A percentile compares a stretch with the other conserved stretches of the same genome.
Conservation (phyloP, 805 yeast species). For the Hanseniaspora singularis region DNA sequence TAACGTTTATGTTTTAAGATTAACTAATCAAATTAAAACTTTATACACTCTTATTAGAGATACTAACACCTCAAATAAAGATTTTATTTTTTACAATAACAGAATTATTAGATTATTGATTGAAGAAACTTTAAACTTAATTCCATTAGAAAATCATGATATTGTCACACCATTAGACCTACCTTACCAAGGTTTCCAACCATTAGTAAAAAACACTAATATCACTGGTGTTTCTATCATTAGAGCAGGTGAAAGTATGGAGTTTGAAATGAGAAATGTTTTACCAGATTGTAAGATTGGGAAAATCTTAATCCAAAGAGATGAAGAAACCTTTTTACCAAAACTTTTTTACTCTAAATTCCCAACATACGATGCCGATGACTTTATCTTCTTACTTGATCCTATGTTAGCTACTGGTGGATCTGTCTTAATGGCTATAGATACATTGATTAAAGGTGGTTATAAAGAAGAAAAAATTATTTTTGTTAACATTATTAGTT, state of each 20-base stretch:
- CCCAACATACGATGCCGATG: constrained; percentile 79
- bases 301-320: constrained; percentile 91
- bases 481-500: constrained; percentile 81
- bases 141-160: constrained; percentile 64
- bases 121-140: constrained; percentile 87
- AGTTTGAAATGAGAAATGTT: constrained; percentile 93
- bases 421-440: constrained; percentile 93
- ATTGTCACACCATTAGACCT: constrained; percentile 71
- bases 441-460: constrained; percentile 75
- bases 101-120: constrained; percentile 86
- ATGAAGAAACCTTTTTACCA: constrained; percentile 93
- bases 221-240: constrained; percentile 97
- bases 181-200: constrained; percentile 61
- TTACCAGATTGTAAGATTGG: constrained; percentile 94
- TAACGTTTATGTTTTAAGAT: constrained; percentile 60
- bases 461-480: constrained; percentile 78
- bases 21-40: constrained; percentile 80
- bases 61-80: constrained; percentile 67
- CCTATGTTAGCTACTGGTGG: constrained; percentile 99
- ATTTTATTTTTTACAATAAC: constrained; percentile 89
- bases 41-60: constrained; percentile 85
- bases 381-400: constrained; percentile 84
- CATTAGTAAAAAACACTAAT: constrained; percentile 50
- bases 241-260: constrained; percentile 99
- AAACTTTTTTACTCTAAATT: constrained; percentile 84